A percentile compares a stretch with the other conserved stretches of the same genome.
phyloP scores from a whole-genome alignment of 2,329 filamentous ascomycete species.

The Coleophoma cylindrospora region DNA sequence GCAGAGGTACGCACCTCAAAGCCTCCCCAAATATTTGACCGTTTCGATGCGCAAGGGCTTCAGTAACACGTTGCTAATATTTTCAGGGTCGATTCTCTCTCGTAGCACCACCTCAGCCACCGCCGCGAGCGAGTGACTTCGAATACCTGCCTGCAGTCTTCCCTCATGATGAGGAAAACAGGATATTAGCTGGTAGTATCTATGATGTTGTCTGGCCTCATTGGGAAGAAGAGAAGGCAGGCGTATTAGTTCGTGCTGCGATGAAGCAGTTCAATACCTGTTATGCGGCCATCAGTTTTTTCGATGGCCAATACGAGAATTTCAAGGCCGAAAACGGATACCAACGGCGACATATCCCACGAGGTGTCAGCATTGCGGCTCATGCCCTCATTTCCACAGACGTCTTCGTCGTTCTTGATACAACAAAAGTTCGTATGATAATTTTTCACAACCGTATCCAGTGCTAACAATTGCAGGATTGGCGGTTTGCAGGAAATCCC shows the following conservation, averaged over 20 bases:
- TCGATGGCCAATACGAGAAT: constrained; percentile 25
- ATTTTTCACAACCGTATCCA: not conserved
- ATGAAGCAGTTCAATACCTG: constrained; percentile 21
- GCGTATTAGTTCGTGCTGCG: constrained; percentile 15
- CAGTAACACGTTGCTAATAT: not conserved
- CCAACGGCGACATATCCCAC: constrained; percentile 17
- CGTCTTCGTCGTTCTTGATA: constrained; percentile 28
- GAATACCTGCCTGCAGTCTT: constrained; percentile 22
- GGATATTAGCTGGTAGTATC: constrained; percentile 14
- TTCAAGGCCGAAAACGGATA: constrained; percentile 26
- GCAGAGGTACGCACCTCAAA: constrained; percentile 5
- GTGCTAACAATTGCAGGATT: constrained; percentile 22
- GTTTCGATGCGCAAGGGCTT: no score
- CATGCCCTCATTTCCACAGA: constrained; percentile 29
- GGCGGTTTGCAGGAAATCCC: constrained; percentile 29
- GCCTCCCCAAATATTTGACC: no score
- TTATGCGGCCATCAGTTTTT: constrained; percentile 27
- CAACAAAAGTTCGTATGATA: constrained; percentile 22
- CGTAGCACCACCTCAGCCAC: constrained; percentile 27
- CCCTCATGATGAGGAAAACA: constrained; percentile 21
- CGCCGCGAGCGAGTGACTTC: constrained; percentile 18
- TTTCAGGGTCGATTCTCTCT: constrained; percentile 28
- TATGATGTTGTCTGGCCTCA: constrained; percentile 18
- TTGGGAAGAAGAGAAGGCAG: constrained; percentile 13
- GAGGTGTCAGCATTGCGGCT: constrained; percentile 27